Evolutionary conservation across 1,284 basidiomycete species (phyloP).

Genomic region (Sporisorium graminicola): DNA sequence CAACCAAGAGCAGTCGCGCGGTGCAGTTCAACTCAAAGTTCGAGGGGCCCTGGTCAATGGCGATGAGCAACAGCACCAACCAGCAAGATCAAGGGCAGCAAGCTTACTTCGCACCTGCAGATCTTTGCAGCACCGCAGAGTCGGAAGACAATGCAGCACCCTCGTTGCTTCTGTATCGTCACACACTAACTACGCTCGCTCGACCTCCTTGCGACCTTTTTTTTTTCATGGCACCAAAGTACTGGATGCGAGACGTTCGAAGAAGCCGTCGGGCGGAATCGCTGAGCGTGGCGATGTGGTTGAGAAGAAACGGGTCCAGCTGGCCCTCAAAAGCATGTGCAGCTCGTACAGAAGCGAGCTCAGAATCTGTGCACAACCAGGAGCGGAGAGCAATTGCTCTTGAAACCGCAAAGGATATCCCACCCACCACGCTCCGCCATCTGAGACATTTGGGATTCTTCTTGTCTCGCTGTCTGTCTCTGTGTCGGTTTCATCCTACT

Average conservation of each 20-base stretch:
- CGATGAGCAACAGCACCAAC: not conserved
- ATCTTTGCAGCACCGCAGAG: no score
- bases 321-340: not conserved
- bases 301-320: slow-evolving; percentile 8
- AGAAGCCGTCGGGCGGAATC: not conserved
- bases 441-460: slow-evolving; percentile 6
- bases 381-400: not conserved
- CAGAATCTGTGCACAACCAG: not conserved
- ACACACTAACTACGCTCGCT: not conserved
- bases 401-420: not conserved
- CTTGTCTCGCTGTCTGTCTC: not conserved
- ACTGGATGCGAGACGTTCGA: not conserved
- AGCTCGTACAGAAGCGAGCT: not conserved
- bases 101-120: not conserved
- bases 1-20: not conserved
- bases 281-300: not conserved
- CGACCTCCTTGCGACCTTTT: slow-evolving; percentile 1
- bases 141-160: no score
- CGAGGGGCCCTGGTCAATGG: not conserved
- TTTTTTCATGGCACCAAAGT: not conserved
- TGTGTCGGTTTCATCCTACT: not conserved
- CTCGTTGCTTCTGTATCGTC: not conserved
- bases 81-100: not conserved
- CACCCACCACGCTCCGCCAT: not conserved
- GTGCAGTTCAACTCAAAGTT: not conserved